These are phyloP conservation scores for Stropharia rugosoannulata DNA, from an alignment of 768 basidiomycete species.

Conservation along the genomic window DNA sequence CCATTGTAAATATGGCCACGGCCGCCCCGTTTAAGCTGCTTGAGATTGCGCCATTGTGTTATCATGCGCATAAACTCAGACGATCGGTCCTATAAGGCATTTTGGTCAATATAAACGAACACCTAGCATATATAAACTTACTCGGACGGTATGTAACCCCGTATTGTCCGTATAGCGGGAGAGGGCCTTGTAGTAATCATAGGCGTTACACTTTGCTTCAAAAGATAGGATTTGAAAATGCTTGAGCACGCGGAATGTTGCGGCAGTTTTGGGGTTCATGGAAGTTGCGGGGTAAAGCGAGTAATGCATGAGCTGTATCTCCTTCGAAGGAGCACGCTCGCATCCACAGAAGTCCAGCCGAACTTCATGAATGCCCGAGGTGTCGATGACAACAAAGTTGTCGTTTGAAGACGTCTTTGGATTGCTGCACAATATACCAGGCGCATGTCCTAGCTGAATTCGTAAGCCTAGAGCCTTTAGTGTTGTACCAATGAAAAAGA, in stretches of 20 bases:
- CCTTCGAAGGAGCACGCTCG: neutral
- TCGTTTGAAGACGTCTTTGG: constrained; percentile 9
- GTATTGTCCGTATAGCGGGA: constrained; percentile 25
- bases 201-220: constrained; percentile 25
- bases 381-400: constrained; percentile 29
- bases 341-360: constrained; percentile 32
- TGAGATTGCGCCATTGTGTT: constrained; percentile 18
- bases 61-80: constrained; percentile 16
- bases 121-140: constrained; percentile 9
- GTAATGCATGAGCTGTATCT: constrained; percentile 20
- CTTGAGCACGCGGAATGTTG: constrained; percentile 25
- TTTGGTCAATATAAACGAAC: neutral
- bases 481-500: constrained; percentile 4
- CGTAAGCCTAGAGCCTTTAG: constrained; percentile 24
- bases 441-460: constrained; percentile 25
- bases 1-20: constrained; percentile 14
- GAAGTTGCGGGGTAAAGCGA: constrained; percentile 21
- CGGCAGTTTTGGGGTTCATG: constrained; percentile 16
- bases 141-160: constrained; percentile 18
- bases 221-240: constrained; percentile 23
- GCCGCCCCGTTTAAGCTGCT: constrained; percentile 15
- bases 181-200: constrained; percentile 29
- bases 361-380: constrained; percentile 27
- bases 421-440: constrained; percentile 11
- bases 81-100: constrained; percentile 15